Base-by-base conservation (phyloP, 768 basidiomycete genomes). In the Tylopilus rubrobrunneus region DNA sequence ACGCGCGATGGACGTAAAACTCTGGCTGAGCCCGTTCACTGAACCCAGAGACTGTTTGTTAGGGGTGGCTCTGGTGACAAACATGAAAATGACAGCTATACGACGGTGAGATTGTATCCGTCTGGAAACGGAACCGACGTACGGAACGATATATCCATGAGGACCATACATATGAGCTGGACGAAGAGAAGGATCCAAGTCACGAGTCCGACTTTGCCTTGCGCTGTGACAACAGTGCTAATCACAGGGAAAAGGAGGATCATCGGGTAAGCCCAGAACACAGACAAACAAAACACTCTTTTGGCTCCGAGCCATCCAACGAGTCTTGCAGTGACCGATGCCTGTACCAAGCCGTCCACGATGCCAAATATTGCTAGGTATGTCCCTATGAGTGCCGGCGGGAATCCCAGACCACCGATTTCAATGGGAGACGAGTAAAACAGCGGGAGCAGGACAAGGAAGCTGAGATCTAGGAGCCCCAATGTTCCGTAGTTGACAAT, bases 41-140 rank as follows among this genome's bases (percentile, higher is more conserved):
- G 82, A 78, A 7, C 83, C 83, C 5, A 85, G 71, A 1, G 80
- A 78, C n/a, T 70, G 71, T 50, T 74, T 77, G 53, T 77, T 77
- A 0, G 84, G 82, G 1, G 82, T 71, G 1, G 80, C 77, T 27
- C 74, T 25, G 3, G 25, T 25, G 25, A 25, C 25, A 25, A 25
- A 25, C 25, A 25, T 25, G 25, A 25, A 25, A 25, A 80, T 75
- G 44, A 77, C 77, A 21, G 75, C 82, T 58, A 52, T 5, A 43
- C 14, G n/a, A 37, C 37, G 4, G 45, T 59, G 21, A 62, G 37
- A n/a, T 37, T 23, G 49, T 0, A 27, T 37, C 42, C 34, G 21
- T 2, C 3, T 14, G 47, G 7, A 28, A 3, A 28, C 9, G 2
- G 29, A 28, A 11, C 2, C 31, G 1, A 68, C 74, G 48, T 45